Base-by-base conservation (phyloP, 768 basidiomycete genomes). In the Trametes cubensis region DNA sequence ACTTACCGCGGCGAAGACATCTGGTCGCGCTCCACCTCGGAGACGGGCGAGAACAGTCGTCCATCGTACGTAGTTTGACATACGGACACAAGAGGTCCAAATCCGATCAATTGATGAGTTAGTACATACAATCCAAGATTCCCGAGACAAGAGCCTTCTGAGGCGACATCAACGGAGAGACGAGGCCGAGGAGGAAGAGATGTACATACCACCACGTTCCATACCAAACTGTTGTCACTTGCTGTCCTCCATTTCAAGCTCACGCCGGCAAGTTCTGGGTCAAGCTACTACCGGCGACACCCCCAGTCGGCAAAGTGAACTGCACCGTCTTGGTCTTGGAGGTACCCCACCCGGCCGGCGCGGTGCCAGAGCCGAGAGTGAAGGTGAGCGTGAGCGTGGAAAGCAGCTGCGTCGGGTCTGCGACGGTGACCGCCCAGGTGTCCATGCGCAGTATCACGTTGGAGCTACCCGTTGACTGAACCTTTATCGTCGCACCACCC, bases 351-450 rank as follows among this genome's bases (percentile, higher is more conserved):
- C 72, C 69, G 13, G 61, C 26, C 13, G 74, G 74, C 14, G 65
- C 63, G 11, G 55, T 46, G 18, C 67, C 71, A 1, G 45, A 47
- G 13, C 69, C 68, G 11, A 78, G 58, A 17, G 60, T 67, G 54
- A 86, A 64, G 2, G 70, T 75, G 55, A 86, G 67, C 34, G 74
- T 70, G 1, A 81, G 71, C 3, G 72, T 61, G 14, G 66, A 56
- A 20, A 84, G 67, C 0, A 76, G 74, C 69, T 90, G 88, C 6
- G 85, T 85, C 11, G 88, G 88, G 69, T 90, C 88, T 0, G 87
- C 81, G 15, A 87, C 78, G 0, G 81, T 82, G 41, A 90, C 67
- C 39, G 73, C 74, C 56, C 81, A 78, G 3, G 75, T 74, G 18
- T 72, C 64, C 39, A 78, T 61, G n/a, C 77, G 72, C 60, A 81